Percentiles rank a stretch among this genome's conserved stretches.
Evolutionary conservation across 352 stramenopile species (phyloP).

Genomic region (Elongisporangium prolatum): DNA sequence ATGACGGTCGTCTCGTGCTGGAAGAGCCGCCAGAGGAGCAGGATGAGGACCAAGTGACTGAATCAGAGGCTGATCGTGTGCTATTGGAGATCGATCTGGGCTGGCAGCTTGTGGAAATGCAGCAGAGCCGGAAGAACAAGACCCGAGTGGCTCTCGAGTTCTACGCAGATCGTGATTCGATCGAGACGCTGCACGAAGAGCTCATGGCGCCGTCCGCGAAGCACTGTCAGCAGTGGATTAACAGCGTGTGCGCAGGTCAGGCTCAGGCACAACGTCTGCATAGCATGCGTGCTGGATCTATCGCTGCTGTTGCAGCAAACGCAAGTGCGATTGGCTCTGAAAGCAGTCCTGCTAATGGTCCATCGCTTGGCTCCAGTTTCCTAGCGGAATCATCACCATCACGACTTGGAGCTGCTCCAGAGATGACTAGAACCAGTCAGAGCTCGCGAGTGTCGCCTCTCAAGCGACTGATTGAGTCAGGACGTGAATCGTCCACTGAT

Average conservation of each 20-base stretch:
- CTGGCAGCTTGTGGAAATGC: slow-evolving; percentile 34
- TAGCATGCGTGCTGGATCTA: slow-evolving; percentile 22
- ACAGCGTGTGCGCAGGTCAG: slow-evolving; percentile 32
- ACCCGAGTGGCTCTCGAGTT: slow-evolving; percentile 53
- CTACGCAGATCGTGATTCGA: slow-evolving; percentile 10
- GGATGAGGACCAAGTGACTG: slow-evolving; percentile 8
- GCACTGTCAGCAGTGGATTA: slow-evolving; percentile 61
- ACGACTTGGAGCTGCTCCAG: background rate
- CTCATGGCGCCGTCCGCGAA: slow-evolving; percentile 68
- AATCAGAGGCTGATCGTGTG: slow-evolving; percentile 1
- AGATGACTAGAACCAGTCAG: background rate
- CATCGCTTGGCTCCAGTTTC: background rate
- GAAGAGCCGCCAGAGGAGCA: slow-evolving; percentile 26
- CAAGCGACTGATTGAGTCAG: background rate
- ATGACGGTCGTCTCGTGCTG: slow-evolving; percentile 28
- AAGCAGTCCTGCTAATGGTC: background rate
- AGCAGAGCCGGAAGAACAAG: slow-evolving; percentile 55
- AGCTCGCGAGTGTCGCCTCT: background rate
- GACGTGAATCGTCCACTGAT: background rate
- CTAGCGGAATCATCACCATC: background rate
- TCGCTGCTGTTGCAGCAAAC: slow-evolving; percentile 6
- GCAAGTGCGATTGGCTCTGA: background rate
- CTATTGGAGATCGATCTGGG: slow-evolving; percentile 34
- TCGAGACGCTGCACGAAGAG: slow-evolving; percentile 31
- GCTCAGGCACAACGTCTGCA: slow-evolving; percentile 27